Evolutionary conservation across 2,329 filamentous ascomycete genomes (phyloP).

Genomic region (Phyllosticta paracitricarpa): DNA sequence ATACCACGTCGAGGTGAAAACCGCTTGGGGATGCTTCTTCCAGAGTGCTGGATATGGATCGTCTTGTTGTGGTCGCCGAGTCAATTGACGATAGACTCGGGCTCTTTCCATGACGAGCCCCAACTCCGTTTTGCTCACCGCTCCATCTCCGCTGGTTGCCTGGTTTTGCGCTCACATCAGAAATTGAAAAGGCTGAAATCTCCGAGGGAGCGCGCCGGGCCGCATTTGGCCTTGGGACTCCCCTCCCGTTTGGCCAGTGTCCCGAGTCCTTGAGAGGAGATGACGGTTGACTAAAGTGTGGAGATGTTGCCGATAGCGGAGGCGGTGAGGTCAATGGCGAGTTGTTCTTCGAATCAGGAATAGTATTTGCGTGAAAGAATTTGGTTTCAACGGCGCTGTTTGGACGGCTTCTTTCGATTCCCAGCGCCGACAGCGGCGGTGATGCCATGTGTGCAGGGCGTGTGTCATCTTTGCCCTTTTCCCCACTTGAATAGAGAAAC

Average conservation of each 20-base stretch:
- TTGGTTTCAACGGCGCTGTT: conserved; percentile 34
- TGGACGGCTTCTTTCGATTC: conserved; percentile 16
- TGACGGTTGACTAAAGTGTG: conserved; percentile 23
- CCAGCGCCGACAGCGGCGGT: conserved; percentile 23
- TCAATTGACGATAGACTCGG: conserved; percentile 38
- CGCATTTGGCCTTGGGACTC: conserved; percentile 32
- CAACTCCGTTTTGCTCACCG: conserved; percentile 19
- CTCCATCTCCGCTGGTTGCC: conserved; percentile 22
- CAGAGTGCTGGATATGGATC: conserved; percentile 11
- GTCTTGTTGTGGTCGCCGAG: conserved; percentile 27
- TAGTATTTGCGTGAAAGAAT: conserved; percentile 63
- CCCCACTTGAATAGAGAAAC: conserved; percentile 44
- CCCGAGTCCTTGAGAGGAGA: conserved; percentile 39
- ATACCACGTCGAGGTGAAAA: conserved; percentile 17
- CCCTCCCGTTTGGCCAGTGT: conserved; percentile 40
- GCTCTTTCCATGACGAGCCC: conserved; percentile 27
- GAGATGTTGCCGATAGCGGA: conserved; percentile 17
- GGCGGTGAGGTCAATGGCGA: conserved; percentile 25
- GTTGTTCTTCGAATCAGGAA: conserved; percentile 29
- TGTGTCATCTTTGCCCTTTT: conserved; percentile 27
- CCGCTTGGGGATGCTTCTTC: conserved; percentile 22
- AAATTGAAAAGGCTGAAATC: conserved; percentile 12
- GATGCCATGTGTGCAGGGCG: conserved; percentile 19
- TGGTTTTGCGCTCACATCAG: conserved; percentile 1
- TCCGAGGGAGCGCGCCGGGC: conserved; percentile 22